Evolutionary conservation across 2,329 filamentous ascomycete species (phyloP).

Genomic region (Colletotrichum eremochloae): DNA sequence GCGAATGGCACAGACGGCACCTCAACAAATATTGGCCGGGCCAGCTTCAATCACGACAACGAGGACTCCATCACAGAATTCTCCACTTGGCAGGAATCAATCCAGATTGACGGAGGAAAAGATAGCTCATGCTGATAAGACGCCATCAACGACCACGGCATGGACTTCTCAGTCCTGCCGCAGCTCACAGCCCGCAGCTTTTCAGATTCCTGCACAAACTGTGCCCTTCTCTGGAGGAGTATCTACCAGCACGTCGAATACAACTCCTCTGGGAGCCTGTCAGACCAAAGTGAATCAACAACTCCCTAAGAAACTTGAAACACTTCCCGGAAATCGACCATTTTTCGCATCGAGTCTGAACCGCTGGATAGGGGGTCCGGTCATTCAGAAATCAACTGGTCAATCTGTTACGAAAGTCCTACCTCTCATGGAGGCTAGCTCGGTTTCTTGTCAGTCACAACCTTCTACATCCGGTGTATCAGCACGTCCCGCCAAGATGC

Average conservation of each 20-base stretch:
- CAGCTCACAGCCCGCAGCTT: neutral
- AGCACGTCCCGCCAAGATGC: neutral
- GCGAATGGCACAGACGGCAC: neutral
- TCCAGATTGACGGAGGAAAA: neutral
- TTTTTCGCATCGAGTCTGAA: neutral
- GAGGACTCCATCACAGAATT: neutral
- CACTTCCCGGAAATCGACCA: neutral
- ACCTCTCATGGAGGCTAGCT: neutral
- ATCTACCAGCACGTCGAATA: neutral
- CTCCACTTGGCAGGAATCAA: neutral
- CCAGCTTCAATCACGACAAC: neutral
- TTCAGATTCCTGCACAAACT: neutral
- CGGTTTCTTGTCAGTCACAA: neutral
- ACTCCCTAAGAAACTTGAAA: fast-evolving
- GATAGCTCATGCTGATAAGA: too few species aligned
- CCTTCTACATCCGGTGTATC: neutral
- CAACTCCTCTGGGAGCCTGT: neutral
- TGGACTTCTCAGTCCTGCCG: neutral
- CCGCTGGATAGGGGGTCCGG: neutral
- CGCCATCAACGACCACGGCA: neutral
- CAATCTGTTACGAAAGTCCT: neutral
- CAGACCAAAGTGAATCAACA: neutral
- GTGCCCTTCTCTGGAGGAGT: neutral
- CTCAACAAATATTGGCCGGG: neutral
- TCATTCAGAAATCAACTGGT: neutral